Evolutionary conservation across 306 rosid species (phyloP), one percentile per base, ranked within the genome.

Genomic region (Dicorynia guianensis): DNA sequence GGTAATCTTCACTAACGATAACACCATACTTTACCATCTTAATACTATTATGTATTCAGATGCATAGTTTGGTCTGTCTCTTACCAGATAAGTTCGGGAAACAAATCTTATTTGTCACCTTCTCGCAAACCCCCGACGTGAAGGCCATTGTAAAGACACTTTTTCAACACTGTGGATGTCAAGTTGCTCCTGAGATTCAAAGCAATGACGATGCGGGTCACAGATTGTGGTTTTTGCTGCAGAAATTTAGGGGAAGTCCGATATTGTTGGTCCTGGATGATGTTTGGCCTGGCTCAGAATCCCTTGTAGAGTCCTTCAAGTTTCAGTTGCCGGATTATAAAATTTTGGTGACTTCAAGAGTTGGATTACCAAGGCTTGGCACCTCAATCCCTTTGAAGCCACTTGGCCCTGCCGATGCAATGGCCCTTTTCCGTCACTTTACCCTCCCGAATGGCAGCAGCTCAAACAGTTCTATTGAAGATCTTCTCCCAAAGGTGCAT

Each of bases 301-400:
- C 35, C 63, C 81, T 89, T 62, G 71, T 83, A 61, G 85, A 84
- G 6, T 82, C 71, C 18, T 79, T 89, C 6, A 35, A 42, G 25
- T 80, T 83, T 11, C 20, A 72, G 25, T 17, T 80, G 15, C 39
- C 84, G 40, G 25, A 60, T 58, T 85, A 74, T 78, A 92, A 89
- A 78, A 68, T 89, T 68, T 52, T 92, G 83, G 95, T 87, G 59
- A 88, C 94, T 50, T 88, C 94, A 47, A 79, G 91, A 62, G 76
- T 50, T 53, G 75, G 56, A 65, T 82, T 93, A 63, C 71, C 67
- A 19, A 76, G 82, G 69, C 88, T 87, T 56, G 59, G 58, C 19
- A 57, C 61, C 15, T 9, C 39, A 3, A 77, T 60, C 61, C 10
- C 44, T 38, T 72, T 93, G 72, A 30, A 76, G 11, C 65, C 86